A percentile compares a stretch with the other conserved stretches of the same genome.
These are phyloP conservation scores for Hypoxylon rickii DNA, from an alignment of 495 filamentous ascomycete species.

Conservation along the genomic window DNA sequence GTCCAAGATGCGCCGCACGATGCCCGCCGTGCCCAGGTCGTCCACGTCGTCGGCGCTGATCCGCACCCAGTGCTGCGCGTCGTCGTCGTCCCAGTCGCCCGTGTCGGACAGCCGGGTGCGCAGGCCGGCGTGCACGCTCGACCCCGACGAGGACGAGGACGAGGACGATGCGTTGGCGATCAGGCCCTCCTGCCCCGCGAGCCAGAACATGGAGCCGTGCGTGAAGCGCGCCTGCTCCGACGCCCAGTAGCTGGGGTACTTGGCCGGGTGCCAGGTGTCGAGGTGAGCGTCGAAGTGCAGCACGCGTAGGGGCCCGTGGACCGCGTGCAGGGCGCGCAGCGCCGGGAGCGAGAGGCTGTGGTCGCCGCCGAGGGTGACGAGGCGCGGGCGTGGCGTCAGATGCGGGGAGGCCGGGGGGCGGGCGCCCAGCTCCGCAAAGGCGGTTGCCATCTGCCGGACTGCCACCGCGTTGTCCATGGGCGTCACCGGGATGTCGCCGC, in stretches of 20 bases:
- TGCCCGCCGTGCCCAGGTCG: slow-evolving; percentile 61
- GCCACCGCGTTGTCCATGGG: slow-evolving; percentile 80
- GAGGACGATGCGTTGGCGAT: slow-evolving; percentile 63
- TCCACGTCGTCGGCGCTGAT: slow-evolving; percentile 74
- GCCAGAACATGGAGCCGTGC: slow-evolving; percentile 86
- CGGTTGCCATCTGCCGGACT: slow-evolving; percentile 75
- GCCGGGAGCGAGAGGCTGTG: slow-evolving; percentile 79
- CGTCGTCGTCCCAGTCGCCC: slow-evolving; percentile 70
- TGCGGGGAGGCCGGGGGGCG: slow-evolving; percentile 34
- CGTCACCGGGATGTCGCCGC: slow-evolving; percentile 80
- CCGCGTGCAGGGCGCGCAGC: slow-evolving; percentile 69
- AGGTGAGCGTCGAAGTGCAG: slow-evolving; percentile 84
- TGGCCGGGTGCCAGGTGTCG: slow-evolving; percentile 83
- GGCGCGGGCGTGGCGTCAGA: slow-evolving; percentile 55
- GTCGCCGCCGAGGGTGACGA: slow-evolving; percentile 82
- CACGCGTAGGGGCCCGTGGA: slow-evolving; percentile 76
- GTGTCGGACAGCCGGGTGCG: slow-evolving; percentile 71
- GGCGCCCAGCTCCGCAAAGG: slow-evolving; percentile 60
- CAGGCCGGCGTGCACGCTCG: slow-evolving; percentile 79
- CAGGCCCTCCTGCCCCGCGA: slow-evolving; percentile 74
- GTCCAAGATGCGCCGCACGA: slow-evolving; percentile 62
- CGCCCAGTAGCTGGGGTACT: slow-evolving; percentile 75
- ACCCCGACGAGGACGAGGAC: too few relatives aligned
- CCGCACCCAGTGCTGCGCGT: slow-evolving; percentile 65
- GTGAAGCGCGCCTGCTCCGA: slow-evolving; percentile 74